Conservation (phyloP, 495 filamentous ascomycete genomes). For the Trichocladium uniseriatum region DNA sequence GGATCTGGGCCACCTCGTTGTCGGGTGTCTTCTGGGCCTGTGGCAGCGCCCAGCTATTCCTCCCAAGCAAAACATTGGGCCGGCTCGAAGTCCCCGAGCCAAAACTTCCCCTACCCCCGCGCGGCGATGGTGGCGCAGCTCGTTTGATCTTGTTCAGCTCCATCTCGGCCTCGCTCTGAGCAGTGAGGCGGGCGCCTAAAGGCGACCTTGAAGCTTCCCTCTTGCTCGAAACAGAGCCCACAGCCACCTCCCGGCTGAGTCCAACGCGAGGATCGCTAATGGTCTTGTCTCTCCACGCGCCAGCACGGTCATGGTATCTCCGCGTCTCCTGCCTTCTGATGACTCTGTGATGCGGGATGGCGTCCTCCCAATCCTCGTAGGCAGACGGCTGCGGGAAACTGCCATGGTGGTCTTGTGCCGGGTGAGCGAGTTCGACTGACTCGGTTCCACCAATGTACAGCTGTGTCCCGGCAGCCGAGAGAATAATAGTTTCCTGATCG, state of each 20-base stretch:
- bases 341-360: constrained; percentile 36
- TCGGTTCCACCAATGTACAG: not conserved
- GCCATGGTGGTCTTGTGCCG: not conserved
- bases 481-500: constrained; percentile 11
- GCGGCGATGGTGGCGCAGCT: constrained; percentile 5
- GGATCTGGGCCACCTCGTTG: constrained; percentile 16
- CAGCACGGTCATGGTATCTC: constrained; percentile 40
- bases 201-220: constrained; percentile 7
- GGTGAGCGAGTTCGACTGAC: not conserved
- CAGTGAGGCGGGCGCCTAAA: constrained; percentile 20
- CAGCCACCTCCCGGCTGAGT: constrained; percentile 33
- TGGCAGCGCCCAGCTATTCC: constrained; percentile 26
- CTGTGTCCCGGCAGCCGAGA: constrained; percentile 1
- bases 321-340: constrained; percentile 31
- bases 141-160: constrained; percentile 32
- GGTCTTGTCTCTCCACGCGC: constrained; percentile 39
- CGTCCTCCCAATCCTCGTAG: constrained; percentile 16
- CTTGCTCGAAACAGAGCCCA: constrained; percentile 22
- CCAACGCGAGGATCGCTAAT: constrained; percentile 40
- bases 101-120: constrained; percentile 9
- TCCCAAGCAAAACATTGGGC: constrained; percentile 23
- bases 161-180: constrained; percentile 31
- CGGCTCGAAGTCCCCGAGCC: constrained; percentile 10
- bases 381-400: not conserved
- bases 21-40: constrained; percentile 19